Conservation (phyloP, 352 stramenopile species). For the Hyaloperonospora arabidopsidis region DNA sequence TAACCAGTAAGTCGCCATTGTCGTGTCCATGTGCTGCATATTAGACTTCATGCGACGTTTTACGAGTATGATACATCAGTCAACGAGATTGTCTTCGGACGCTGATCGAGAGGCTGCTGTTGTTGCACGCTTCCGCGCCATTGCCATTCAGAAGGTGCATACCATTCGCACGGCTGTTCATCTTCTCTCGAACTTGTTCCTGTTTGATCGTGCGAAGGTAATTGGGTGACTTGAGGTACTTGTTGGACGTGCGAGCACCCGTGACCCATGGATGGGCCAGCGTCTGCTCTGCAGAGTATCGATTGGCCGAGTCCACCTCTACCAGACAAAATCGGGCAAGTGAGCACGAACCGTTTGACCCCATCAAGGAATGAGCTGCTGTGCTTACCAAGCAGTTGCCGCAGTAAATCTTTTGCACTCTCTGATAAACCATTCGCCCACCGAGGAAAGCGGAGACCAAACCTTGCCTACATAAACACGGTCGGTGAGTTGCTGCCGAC, state of each 20-base stretch:
- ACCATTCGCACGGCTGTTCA: slow-evolving; percentile 26
- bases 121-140: slow-evolving; percentile 15
- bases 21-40: not conserved
- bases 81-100: slow-evolving; percentile 62
- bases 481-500: slow-evolving; percentile 3
- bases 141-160: slow-evolving; percentile 13
- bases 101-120: slow-evolving; percentile 30
- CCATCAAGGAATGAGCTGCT: not conserved
- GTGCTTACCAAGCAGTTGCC: slow-evolving; percentile 56
- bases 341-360: not conserved
- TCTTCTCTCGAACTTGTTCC: slow-evolving; percentile 38
- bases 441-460: slow-evolving; percentile 89
- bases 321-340: slow-evolving; percentile 1
- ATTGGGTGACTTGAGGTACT: slow-evolving; percentile 82
- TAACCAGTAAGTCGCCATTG: too few species aligned
- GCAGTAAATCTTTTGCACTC: slow-evolving; percentile 79
- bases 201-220: slow-evolving; percentile 80
- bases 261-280: slow-evolving; percentile 83
- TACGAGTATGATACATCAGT: slow-evolving; percentile 5
- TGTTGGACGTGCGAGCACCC: slow-evolving; percentile 76
- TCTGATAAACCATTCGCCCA: slow-evolving; percentile 87
- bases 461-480: slow-evolving; percentile 69
- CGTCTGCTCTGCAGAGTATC: slow-evolving; percentile 76
- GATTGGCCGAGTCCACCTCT: slow-evolving; percentile 75
- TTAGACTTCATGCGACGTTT: slow-evolving; percentile 10